A percentile compares a stretch with the other conserved stretches of the same genome.
Conservation (phyloP, 768 basidiomycete species). For the Cantharellus anzutake region DNA sequence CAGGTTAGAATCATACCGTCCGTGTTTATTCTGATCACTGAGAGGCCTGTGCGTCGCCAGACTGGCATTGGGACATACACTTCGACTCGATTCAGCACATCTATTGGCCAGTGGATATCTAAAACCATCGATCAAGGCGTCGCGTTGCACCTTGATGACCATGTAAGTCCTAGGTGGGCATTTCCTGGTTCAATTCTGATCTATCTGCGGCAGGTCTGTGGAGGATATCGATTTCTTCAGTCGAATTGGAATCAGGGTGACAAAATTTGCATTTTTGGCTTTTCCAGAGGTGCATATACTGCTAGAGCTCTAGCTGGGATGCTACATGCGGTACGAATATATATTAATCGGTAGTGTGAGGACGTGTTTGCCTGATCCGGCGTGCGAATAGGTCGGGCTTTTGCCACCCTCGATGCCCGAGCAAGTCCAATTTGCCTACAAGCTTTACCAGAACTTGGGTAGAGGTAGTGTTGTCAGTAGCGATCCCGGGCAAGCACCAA, state of each 20-base stretch:
- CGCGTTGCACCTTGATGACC: conserved; percentile 9
- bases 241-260: conserved; percentile 13
- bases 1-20: conserved; percentile 4
- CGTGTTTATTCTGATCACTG: not conserved
- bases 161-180: not conserved
- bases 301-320: conserved; percentile 16
- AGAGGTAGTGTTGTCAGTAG: not conserved
- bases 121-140: conserved; percentile 7
- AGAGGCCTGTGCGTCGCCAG: not conserved
- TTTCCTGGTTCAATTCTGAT: not conserved
- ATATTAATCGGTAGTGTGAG: not conserved
- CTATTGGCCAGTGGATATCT: conserved; percentile 1
- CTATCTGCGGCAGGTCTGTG: conserved; percentile 5
- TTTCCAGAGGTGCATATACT: conserved; percentile 18
- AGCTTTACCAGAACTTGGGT: not conserved
- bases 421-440: not conserved
- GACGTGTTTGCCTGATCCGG: not conserved
- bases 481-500: too few relatives aligned
- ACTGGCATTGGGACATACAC: not conserved
- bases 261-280: conserved; percentile 17
- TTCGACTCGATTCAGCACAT: not conserved
- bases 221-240: conserved; percentile 10
- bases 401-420: conserved; percentile 11
- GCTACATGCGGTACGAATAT: conserved; percentile 11
- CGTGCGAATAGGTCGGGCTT: conserved; percentile 10